Percentiles rank a stretch among this genome's conserved stretches.
These are phyloP conservation scores for Rhodotorula sp. DNA, from an alignment of 1,284 basidiomycete genomes.

Conservation along the genomic window DNA sequence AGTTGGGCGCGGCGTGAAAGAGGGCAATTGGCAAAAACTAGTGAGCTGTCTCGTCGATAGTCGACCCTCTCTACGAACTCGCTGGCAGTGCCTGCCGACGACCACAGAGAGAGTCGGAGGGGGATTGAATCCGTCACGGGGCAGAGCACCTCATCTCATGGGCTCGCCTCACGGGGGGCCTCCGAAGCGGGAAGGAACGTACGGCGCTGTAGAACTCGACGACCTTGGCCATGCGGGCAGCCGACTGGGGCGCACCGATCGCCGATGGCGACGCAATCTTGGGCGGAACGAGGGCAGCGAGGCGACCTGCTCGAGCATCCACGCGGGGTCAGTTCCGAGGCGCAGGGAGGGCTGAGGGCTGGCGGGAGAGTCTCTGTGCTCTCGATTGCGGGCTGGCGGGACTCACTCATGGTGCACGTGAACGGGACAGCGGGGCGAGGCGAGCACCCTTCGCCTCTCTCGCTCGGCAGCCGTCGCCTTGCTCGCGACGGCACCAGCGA, in stretches of 20 bases:
- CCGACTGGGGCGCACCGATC: conserved; percentile 41
- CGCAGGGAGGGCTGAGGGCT: too few species aligned
- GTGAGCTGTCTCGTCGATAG: too few species aligned
- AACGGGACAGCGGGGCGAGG: neutral
- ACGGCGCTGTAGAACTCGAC: conserved; percentile 49
- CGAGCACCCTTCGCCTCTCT: neutral
- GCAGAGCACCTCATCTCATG: neutral
- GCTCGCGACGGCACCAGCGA: too few species aligned
- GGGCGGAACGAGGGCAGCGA: conserved; percentile 45
- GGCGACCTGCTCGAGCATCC: conserved; percentile 16
- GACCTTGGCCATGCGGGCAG: conserved; percentile 46
- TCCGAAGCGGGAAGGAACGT: neutral
- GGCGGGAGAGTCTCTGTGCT: too few species aligned
- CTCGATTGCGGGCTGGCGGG: neutral
- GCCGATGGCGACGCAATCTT: conserved; percentile 47
- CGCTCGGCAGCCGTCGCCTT: neutral
- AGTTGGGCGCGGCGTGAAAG: too few species aligned
- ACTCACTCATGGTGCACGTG: conserved; percentile 2
- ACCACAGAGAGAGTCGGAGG: too few species aligned
- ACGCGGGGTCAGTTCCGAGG: neutral
- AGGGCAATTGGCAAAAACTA: too few species aligned
- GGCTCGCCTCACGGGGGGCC: neutral
- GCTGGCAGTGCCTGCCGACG: neutral
- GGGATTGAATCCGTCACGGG: too few species aligned
- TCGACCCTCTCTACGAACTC: too few species aligned